Evolutionary conservation across 768 basidiomycete genomes (phyloP), one percentile per base, ranked within the genome.

Genomic region (Russula sp.): DNA sequence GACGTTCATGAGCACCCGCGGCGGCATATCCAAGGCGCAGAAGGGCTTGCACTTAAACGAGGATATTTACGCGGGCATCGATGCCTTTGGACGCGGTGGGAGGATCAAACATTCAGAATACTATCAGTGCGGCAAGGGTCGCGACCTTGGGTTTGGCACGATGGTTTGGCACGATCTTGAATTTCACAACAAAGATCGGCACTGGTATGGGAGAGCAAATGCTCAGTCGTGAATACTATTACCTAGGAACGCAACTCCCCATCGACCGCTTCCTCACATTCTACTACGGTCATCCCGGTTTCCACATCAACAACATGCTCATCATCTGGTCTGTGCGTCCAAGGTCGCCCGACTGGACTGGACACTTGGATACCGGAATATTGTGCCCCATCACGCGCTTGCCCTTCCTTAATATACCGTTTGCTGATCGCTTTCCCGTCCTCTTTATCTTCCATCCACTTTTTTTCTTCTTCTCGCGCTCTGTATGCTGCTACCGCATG

Each of bases 201-300:
- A 98, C 95, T n/a, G 97, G 97, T 74, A 99, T 99, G 97, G 97
- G 97, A 39, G 97, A 99, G 73, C 97, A 99, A 75, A 93, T 98
- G 92, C 82, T 99, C 70, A 97, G 93, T 76, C 85, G 97, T 65
- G 97, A 98, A 75, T 98, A 99, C 73, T 99, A 99, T 75, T 98
- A 98, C 70, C 76, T 99, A 65, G 97, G 97, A 34, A 99, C 97
- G 25, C 97, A 98, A 72, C 82, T 99, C 56, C 95, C 97, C 41
- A 87, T 98, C 72, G 97, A 99, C 73, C 86, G 97, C 48, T 99
- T 99, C 86, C 78, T 99, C 74, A 99, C 97, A 52, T 99, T 98
- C 82, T 98, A 99, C 79, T 99, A 99, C 69, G 95, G 93, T 50
- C 97, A 98, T 73, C 97, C 97, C 48, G 97, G 93, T 56, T 99